Percentiles rank a stretch among this genome's conserved stretches.
These are phyloP conservation scores for Mycena floridula DNA, from an alignment of 768 basidiomycete genomes.

Conservation along the genomic window DNA sequence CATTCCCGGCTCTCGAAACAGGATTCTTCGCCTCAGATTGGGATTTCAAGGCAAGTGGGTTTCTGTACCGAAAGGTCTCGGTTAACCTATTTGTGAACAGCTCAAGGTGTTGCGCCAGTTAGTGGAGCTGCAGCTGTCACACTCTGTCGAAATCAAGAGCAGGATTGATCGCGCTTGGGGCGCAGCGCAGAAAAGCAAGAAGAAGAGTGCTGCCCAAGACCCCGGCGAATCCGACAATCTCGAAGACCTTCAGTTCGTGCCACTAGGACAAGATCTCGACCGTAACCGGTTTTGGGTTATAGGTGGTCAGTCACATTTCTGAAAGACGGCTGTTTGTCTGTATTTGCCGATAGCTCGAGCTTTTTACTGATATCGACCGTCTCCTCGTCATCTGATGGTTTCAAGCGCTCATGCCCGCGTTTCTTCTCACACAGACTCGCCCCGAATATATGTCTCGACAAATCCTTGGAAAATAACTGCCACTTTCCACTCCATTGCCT, in stretches of 20 bases:
- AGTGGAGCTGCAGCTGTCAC: slow-evolving; percentile 76
- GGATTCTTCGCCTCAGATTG: slow-evolving; percentile 79
- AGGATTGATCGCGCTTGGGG: slow-evolving; percentile 84
- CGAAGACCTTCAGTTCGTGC: slow-evolving; percentile 57
- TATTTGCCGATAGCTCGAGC: slow-evolving; percentile 48
- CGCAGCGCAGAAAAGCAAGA: slow-evolving; percentile 77
- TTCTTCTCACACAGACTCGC: slow-evolving; percentile 56
- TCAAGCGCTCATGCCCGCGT: no score
- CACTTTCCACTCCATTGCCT: slow-evolving; percentile 65
- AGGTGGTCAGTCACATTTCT: slow-evolving; percentile 73
- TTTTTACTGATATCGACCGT: slow-evolving; percentile 2
- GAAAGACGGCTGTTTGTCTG: slow-evolving; percentile 53
- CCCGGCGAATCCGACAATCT: slow-evolving; percentile 60
- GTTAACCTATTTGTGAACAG: slow-evolving; percentile 28
- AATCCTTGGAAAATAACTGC: slow-evolving; percentile 89
- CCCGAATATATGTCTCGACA: slow-evolving; percentile 75
- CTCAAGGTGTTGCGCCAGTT: slow-evolving; percentile 79
- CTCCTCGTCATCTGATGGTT: slow-evolving; percentile 20
- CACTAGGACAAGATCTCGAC: slow-evolving; percentile 70
- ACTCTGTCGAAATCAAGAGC: slow-evolving; percentile 62
- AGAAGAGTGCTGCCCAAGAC: slow-evolving; percentile 66
- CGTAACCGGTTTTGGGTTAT: slow-evolving; percentile 82
- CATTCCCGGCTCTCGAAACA: slow-evolving; percentile 57
- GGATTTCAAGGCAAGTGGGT: slow-evolving; percentile 67
- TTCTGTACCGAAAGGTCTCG: slow-evolving; percentile 14